phyloP scores from a whole-genome alignment of 2,329 filamentous ascomycete species.

The Penicillium sp. region DNA sequence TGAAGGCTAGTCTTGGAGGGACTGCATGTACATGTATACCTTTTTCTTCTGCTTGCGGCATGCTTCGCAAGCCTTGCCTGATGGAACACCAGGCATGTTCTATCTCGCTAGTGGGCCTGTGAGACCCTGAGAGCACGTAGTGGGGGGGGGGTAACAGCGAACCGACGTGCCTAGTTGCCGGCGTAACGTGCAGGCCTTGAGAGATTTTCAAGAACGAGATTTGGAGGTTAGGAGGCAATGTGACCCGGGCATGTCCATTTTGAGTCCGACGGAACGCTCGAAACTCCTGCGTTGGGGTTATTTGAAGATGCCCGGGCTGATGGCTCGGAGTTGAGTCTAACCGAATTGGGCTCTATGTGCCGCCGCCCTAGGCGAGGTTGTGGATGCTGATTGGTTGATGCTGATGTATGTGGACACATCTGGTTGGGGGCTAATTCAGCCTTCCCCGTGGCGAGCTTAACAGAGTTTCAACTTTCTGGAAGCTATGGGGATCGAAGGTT shows the following conservation, averaged over 20 bases:
- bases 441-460: neutral
- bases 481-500: neutral
- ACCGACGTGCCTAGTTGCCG: neutral
- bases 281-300: slow-evolving; percentile 1
- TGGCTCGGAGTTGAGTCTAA: slow-evolving; percentile 20
- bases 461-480: neutral
- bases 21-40: slow-evolving; percentile 43
- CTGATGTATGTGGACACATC: neutral
- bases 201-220: neutral
- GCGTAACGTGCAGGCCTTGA: neutral
- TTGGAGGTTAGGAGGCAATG: neutral
- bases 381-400: slow-evolving; percentile 1
- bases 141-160: slow-evolving; percentile 5
- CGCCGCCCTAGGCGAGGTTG: slow-evolving; percentile 12
- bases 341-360: slow-evolving; percentile 23
- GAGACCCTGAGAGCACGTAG: slow-evolving; percentile 2
- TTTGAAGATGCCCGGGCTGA: slow-evolving; percentile 15
- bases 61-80: slow-evolving; percentile 57
- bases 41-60: slow-evolving; percentile 63
- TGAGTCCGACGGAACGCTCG: slow-evolving; percentile 9
- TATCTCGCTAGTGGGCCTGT: neutral
- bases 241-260: slow-evolving; percentile 5
- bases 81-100: slow-evolving; percentile 60
- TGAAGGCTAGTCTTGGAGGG: too few relatives aligned
- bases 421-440: slow-evolving; percentile 5